These are phyloP conservation scores for Sclerotinia borealis DNA, from an alignment of 2,329 filamentous ascomycete species.

Conservation along the genomic window DNA sequence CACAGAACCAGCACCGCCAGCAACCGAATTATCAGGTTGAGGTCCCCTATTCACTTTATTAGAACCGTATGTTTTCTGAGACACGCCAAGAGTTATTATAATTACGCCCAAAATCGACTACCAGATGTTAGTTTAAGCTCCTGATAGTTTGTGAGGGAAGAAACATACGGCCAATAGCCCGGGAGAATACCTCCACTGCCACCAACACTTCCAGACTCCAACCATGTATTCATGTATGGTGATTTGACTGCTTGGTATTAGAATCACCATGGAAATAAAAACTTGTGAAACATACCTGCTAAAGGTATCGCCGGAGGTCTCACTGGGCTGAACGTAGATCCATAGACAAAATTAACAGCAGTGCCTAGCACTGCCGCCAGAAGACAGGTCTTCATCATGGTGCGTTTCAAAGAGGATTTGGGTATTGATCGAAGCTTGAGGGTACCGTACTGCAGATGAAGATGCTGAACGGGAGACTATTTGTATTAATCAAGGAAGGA, in stretches of 20 bases:
- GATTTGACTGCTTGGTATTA: constrained; percentile 44
- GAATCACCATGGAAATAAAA: neutral
- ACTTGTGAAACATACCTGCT: constrained; percentile 39
- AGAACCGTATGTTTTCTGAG: neutral
- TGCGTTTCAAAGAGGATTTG: neutral
- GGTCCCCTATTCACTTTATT: constrained; percentile 17
- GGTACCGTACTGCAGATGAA: neutral
- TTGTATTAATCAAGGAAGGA: neutral
- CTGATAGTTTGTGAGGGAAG: neutral
- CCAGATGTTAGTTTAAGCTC: constrained; percentile 13
- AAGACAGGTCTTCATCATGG: constrained; percentile 18
- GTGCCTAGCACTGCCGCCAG: constrained; percentile 10
- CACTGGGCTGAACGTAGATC: constrained; percentile 56
- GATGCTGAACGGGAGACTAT: neutral
- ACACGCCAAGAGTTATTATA: neutral
- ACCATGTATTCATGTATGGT: constrained; percentile 72
- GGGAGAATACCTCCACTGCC: constrained; percentile 61
- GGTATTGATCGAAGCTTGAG: neutral
- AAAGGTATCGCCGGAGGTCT: constrained; percentile 64
- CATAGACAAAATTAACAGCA: constrained; percentile 10
- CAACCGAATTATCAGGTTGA: constrained; percentile 23
- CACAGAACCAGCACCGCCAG: constrained; percentile 41
- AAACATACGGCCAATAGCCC: constrained; percentile 37
- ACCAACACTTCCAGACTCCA: constrained; percentile 54
- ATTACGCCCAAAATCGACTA: constrained; percentile 30